phyloP scores from a whole-genome alignment of 2,329 filamentous ascomycete species.

The Venturiaceae sp. region DNA sequence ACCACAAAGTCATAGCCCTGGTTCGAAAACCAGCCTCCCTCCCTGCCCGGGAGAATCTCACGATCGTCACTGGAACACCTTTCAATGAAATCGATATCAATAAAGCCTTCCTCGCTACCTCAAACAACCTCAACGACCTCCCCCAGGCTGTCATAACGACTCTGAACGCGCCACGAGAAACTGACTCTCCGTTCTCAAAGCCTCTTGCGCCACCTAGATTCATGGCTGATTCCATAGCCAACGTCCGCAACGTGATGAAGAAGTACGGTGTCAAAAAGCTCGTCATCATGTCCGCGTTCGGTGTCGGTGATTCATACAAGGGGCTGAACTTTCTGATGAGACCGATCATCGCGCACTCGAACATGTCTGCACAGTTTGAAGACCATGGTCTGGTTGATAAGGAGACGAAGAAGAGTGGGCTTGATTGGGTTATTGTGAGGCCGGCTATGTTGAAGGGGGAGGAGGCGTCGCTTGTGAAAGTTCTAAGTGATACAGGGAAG shows the following conservation, averaged over 20 bases:
- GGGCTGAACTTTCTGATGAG: slow-evolving; percentile 33
- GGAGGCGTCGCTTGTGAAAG: slow-evolving; percentile 24
- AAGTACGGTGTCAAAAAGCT: slow-evolving; percentile 29
- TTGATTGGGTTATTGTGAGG: slow-evolving; percentile 35
- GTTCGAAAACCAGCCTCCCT: slow-evolving; percentile 30
- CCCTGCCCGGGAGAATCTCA: slow-evolving; percentile 22
- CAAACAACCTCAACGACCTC: slow-evolving; percentile 8
- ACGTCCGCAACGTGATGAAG: slow-evolving; percentile 15
- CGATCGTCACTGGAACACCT: slow-evolving; percentile 28
- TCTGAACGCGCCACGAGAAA: slow-evolving; percentile 36
- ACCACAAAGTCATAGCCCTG: slow-evolving; percentile 37
- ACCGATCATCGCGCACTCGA: slow-evolving; percentile 34
- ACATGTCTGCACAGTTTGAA: slow-evolving; percentile 35
- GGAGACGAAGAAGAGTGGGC: slow-evolving; percentile 25
- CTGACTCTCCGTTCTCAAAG: slow-evolving; percentile 39
- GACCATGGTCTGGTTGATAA: slow-evolving; percentile 40
- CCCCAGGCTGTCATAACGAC: slow-evolving; percentile 37
- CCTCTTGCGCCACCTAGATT: slow-evolving; percentile 33
- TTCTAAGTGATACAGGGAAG: slow-evolving; percentile 33
- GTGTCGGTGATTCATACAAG: slow-evolving; percentile 36
- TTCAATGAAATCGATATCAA: slow-evolving; percentile 16
- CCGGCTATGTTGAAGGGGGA: slow-evolving; percentile 34
- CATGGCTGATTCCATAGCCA: slow-evolving; percentile 35
- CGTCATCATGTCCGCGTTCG: slow-evolving; percentile 42
- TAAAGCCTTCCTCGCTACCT: background rate